Evolutionary conservation across 23 red algal species (phyloP), one percentile per base, ranked within the genome.

Genomic region (Pyropia haitanensis): DNA sequence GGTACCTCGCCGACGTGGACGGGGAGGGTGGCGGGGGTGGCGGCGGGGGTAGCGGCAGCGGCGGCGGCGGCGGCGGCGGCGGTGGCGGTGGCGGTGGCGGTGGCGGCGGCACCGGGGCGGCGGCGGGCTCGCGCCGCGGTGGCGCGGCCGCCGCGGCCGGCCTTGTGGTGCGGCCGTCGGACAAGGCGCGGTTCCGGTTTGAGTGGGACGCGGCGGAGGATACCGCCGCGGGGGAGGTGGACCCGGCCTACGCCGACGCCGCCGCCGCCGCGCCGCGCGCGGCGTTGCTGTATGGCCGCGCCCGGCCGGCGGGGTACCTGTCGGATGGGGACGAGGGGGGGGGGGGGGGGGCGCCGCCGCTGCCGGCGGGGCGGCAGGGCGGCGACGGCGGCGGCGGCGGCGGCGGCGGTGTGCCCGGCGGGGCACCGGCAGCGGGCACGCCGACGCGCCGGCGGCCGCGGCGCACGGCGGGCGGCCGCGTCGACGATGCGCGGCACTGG

Each of bases 121-220:
- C 68, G 58, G 64, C 27, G 63, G 68, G 57, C 18, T 73, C 60
- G 61, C 63, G 56, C 21, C 53, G 53, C 5, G 52, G 72, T 14
- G 63, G 64, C 14, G 72, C 57, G 28, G 55, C 17, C 29, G 39
- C 39, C 10, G 39, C 39, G 39, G 39, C 39, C 5, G 39, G 39
- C 0, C 5, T 46, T 46, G 39, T 46, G 57, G 57, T 60, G 10
- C 57, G 59, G 26, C 69, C 69, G 8, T 60, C 53, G 22, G 82
- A 88, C 3, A 66, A 54, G 46, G 74, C 58, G 18, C 80, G 73
- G 18, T 94, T 94, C 73, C 72, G 68, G 20, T 94, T 86, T 64
- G 88, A 83, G 56, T 94, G 88, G 88, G 88, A 94, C 49, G 76
- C 77, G n/a, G 53, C 71, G n/a, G 88, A 94, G 49, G 88, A 94